Evolutionary conservation across 2,329 filamentous ascomycete genomes (phyloP).

Genomic region (Ceratocystis colombiana): DNA sequence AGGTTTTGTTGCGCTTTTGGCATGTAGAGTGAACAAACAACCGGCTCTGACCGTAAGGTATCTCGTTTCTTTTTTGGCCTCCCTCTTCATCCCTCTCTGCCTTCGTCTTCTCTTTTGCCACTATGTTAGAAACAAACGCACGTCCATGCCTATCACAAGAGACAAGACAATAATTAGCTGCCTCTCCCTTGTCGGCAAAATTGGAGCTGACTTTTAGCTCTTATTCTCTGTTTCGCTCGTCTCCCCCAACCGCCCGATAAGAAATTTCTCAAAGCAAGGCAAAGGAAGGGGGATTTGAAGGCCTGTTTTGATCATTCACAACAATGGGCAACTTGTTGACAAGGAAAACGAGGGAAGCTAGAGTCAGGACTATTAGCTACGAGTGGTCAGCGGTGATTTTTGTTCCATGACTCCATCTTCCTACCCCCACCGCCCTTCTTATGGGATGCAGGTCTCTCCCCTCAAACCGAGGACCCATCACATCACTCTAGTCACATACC

Average conservation of each 20-base stretch:
- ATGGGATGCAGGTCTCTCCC: slow-evolving; percentile 11
- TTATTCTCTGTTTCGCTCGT: slow-evolving; percentile 1
- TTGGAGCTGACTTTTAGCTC: not conserved
- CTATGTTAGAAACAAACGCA: slow-evolving; percentile 9
- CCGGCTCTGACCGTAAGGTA: not conserved
- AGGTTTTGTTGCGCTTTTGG: not conserved
- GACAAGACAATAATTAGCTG: slow-evolving; percentile 3
- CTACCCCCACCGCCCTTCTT: slow-evolving; percentile 7
- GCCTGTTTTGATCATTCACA: not conserved
- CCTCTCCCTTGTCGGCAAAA: slow-evolving; percentile 6
- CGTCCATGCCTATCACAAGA: not conserved
- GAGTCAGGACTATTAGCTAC: not conserved
- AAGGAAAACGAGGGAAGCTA: not conserved
- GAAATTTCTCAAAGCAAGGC: not conserved
- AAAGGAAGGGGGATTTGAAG: not conserved
- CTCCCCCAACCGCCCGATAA: not conserved
- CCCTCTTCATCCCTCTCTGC: not conserved
- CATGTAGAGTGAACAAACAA: not conserved
- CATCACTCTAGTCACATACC: not conserved
- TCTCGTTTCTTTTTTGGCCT: not conserved
- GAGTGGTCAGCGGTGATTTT: not conserved
- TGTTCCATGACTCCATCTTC: not conserved
- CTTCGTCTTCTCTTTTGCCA: slow-evolving; percentile 1
- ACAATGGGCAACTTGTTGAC: not conserved
- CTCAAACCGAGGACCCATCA: slow-evolving; percentile 2